Evolutionary conservation across 345 rosid genomes (phyloP), one percentile per base, ranked within the genome.

Genomic region (Rhodomyrtus tomentosa): DNA sequence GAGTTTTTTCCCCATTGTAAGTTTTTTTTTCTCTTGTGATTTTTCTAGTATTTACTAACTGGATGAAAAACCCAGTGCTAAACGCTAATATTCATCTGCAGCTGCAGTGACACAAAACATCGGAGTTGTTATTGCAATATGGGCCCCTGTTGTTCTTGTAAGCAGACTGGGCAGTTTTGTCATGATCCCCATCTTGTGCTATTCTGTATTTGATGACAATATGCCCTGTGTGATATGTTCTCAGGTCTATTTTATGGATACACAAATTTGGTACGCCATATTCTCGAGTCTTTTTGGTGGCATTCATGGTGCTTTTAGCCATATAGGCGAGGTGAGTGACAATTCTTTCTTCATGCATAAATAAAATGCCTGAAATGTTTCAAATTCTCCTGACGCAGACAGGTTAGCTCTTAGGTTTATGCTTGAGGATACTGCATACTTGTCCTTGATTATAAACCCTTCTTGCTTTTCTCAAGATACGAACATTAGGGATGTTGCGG

Each of bases 241-340:
- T 73, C 86, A 97, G 99, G 99, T 97, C 85, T 97, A 97, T 89
- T 97, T 95, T 83, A 91, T 93, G 98, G 99, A 97, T 90, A 86
- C 92, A 27, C 99, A 97, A 93, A 95, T 97, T 90, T 97, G 99
- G 99, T 97, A 97, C 88, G 91, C 98, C 89, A 97, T 97, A 90
- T 97, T 91, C 87, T 95, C 96, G 56, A 97, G 99, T 82, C 92
- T 97, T 50, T 93, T 94, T 91, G 99, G 99, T 81, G 99, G 99
- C 83, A 95, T 97, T 84, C 91, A 86, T 90, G 99, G 99, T 89
- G 99, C 99, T 83, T 92, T 95, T 90, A 95, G 96, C 85, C 99
- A 97, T 92, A 90, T 95, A 92, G 99, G 99, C 29, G 98, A 97
- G 98, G 99, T 97, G 85, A 88, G 91, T 90, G n/a, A 73, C 79